Evolutionary conservation across 345 rosid species (phyloP).

Genomic region (Theobroma cacao): DNA sequence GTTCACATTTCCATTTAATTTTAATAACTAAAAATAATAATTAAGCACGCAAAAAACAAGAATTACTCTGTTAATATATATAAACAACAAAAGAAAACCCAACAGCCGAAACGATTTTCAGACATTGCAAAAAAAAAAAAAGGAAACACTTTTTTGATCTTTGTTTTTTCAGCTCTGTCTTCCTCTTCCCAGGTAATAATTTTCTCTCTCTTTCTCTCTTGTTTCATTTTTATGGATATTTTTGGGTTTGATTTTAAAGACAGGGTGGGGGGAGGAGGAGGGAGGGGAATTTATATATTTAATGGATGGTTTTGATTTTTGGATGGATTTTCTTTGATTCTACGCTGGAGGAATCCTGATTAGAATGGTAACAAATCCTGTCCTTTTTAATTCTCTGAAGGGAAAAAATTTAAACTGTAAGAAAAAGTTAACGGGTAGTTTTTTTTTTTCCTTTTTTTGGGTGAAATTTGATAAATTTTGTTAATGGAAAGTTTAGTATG

Average conservation of each 20-base stretch:
- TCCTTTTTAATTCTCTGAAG: not conserved
- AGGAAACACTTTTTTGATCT: not conserved
- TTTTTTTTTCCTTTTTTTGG: not conserved
- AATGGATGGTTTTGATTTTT: constrained; percentile 1
- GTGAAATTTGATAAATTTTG: not conserved
- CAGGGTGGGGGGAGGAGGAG: not conserved
- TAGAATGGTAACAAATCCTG: not conserved
- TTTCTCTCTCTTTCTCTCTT: not conserved
- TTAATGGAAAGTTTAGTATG: not conserved
- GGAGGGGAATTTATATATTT: not conserved
- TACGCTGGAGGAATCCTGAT: constrained; percentile 1
- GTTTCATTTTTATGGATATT: not conserved
- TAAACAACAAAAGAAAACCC: not conserved
- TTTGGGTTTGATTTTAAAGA: not conserved
- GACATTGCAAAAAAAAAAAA: not conserved
- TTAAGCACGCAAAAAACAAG: not conserved
- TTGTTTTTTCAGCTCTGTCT: not conserved
- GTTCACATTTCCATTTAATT: not conserved
- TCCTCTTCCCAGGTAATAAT: constrained; percentile 8
- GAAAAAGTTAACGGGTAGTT: constrained; percentile 29
- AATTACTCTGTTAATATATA: not conserved
- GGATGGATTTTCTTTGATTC: not conserved
- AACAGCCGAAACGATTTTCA: not conserved
- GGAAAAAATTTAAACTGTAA: constrained; percentile 12
- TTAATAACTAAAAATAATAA: not conserved